Evolutionary conservation across 1,284 basidiomycete genomes (phyloP).

Genomic region (Sanghuangporus weigelae): DNA sequence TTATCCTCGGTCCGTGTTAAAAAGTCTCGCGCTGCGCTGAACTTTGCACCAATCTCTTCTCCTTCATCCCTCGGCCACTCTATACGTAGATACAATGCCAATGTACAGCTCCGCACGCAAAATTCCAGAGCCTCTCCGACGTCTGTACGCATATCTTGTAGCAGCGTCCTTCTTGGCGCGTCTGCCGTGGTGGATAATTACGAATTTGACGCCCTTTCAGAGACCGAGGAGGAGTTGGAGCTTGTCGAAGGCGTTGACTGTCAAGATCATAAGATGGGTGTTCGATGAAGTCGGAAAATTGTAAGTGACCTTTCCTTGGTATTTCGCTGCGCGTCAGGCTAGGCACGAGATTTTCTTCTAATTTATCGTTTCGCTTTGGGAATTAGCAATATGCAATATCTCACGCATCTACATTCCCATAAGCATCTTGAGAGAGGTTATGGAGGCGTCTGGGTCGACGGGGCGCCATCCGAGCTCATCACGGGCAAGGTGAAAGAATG

Average conservation of each 20-base stretch:
- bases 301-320: background rate
- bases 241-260: background rate
- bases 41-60: background rate
- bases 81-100: background rate
- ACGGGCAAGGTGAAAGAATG: constrained; percentile 41
- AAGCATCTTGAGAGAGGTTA: constrained; percentile 3
- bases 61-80: background rate
- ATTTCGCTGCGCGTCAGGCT: background rate
- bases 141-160: background rate
- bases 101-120: background rate
- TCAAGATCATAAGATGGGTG: background rate
- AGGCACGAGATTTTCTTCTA: background rate
- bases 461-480: constrained; percentile 45
- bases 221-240: constrained; percentile 11
- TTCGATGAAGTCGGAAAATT: background rate
- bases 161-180: background rate
- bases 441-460: constrained; percentile 33
- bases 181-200: constrained; percentile 1
- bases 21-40: background rate
- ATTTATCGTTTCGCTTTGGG: background rate
- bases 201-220: background rate
- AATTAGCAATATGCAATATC: background rate
- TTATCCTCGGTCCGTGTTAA: background rate
- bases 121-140: background rate
- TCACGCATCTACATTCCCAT: background rate